Percentiles rank a stretch among this genome's conserved stretches.
These are phyloP conservation scores for Fusarium sp. DNA, from an alignment of 2,329 filamentous ascomycete species.

Conservation along the genomic window DNA sequence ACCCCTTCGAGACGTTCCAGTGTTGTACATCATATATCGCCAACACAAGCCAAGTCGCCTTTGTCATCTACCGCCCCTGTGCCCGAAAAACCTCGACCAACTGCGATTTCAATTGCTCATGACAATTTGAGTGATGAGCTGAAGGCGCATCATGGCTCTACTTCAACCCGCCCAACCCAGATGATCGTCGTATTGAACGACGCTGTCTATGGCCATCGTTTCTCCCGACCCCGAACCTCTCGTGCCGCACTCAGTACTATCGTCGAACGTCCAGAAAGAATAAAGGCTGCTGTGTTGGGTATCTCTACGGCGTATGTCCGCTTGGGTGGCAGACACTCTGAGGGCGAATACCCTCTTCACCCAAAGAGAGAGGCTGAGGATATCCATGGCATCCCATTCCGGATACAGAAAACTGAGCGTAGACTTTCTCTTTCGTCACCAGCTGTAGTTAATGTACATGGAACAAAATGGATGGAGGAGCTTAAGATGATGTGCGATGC, in stretches of 20 bases:
- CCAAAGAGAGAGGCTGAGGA: conserved; percentile 68
- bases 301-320: conserved; percentile 89
- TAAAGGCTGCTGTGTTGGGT: conserved; percentile 85
- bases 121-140: conserved; percentile 79
- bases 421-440: conserved; percentile 77
- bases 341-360: conserved; percentile 75
- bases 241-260: conserved; percentile 80
- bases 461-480: conserved; percentile 92
- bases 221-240: conserved; percentile 82
- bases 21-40: conserved; percentile 59
- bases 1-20: conserved; percentile 63
- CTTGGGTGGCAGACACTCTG: conserved; percentile 83
- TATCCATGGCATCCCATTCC: conserved; percentile 78
- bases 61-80: conserved; percentile 44
- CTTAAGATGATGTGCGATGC: conserved; percentile 85
- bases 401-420: conserved; percentile 84
- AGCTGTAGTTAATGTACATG: conserved; percentile 91
- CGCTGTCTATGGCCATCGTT: conserved; percentile 94
- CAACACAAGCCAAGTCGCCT: conserved; percentile 56
- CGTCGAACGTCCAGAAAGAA: conserved; percentile 91
- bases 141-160: conserved; percentile 66
- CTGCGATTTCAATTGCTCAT: conserved; percentile 69
- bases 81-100: conserved; percentile 58
- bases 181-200: conserved; percentile 92
- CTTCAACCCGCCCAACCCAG: conserved; percentile 61